Conservation (phyloP, 768 basidiomycete species). For the Trametes punicea region DNA sequence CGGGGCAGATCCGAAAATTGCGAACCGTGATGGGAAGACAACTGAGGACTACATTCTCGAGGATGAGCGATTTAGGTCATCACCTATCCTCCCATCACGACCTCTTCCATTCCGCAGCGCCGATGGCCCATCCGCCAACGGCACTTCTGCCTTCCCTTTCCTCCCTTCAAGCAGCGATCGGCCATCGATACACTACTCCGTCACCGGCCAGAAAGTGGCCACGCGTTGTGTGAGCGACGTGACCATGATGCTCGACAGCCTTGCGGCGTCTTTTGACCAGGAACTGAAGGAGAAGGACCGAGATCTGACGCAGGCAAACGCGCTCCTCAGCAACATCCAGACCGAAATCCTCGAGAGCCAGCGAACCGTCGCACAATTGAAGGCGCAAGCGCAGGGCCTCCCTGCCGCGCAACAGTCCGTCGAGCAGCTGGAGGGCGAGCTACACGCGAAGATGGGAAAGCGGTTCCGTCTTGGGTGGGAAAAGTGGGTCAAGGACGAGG, state of each 20-base stretch:
- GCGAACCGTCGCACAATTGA: conserved; percentile 67
- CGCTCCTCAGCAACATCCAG: conserved; percentile 81
- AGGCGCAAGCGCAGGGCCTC: conserved; percentile 63
- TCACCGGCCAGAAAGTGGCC: conserved; percentile 81
- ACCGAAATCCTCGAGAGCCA: conserved; percentile 87
- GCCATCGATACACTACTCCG: conserved; percentile 79
- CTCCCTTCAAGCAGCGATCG: conserved; percentile 37
- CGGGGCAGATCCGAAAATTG: conserved; percentile 92
- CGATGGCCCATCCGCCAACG: conserved; percentile 41
- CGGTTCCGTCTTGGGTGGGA: conserved; percentile 88
- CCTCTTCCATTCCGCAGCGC: conserved; percentile 60
- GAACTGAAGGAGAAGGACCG: conserved; percentile 91
- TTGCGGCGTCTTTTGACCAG: conserved; percentile 87
- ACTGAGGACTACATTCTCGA: conserved; percentile 99
- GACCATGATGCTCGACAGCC: conserved; percentile 78
- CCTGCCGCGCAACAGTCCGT: conserved; percentile 56
- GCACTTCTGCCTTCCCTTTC: conserved; percentile 23
- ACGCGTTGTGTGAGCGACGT: conserved; percentile 84
- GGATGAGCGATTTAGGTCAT: conserved; percentile 94
- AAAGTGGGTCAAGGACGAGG: conserved; percentile 88
- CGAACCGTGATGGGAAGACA: conserved; percentile 92
- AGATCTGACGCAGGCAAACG: conserved; percentile 86
- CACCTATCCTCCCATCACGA: conserved; percentile 75
- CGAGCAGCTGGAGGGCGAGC: conserved; percentile 57
- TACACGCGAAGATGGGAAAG: conserved; percentile 74